A percentile compares a stretch with the other conserved stretches of the same genome.
phyloP scores from a whole-genome alignment of 441 rosid species.

The Pelargonium australe region DNA sequence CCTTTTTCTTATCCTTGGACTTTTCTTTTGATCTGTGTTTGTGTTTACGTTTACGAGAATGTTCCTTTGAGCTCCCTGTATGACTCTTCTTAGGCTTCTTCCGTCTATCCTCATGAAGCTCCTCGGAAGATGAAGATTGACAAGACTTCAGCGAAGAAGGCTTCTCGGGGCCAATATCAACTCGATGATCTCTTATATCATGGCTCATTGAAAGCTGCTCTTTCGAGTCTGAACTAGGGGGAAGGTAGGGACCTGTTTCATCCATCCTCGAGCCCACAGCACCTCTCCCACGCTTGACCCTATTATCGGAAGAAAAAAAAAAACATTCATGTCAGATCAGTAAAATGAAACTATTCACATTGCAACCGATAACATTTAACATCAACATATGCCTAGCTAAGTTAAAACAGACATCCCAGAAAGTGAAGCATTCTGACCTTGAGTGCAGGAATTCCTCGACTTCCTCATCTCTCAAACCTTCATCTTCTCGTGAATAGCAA shows the following conservation, averaged over 20 bases:
- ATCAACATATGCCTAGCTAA: too few relatives aligned
- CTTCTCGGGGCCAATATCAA: slow-evolving; percentile 43
- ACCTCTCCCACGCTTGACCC: slow-evolving; percentile 87
- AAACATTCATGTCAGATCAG: slow-evolving; percentile 1
- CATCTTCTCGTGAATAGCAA: slow-evolving; percentile 30
- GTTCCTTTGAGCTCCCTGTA: too few relatives aligned
- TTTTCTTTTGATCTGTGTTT: too few relatives aligned
- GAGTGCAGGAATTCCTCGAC: slow-evolving; percentile 65
- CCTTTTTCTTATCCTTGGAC: too few relatives aligned
- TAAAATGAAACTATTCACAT: neutral
- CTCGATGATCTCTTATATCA: slow-evolving; percentile 26
- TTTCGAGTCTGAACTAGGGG: slow-evolving; percentile 21
- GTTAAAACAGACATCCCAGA: neutral
- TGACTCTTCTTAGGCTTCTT: too few relatives aligned
- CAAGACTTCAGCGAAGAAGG: slow-evolving; percentile 23
- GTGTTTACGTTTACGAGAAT: slow-evolving; percentile 19
- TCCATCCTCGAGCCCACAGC: slow-evolving; percentile 88
- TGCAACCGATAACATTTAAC: too few relatives aligned
- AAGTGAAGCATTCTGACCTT: slow-evolving; percentile 35
- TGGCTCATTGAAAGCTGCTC: slow-evolving; percentile 21
- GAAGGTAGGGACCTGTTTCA: slow-evolving; percentile 62
- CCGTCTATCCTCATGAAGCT: too few relatives aligned
- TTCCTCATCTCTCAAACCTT: slow-evolving; percentile 67
- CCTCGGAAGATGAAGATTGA: slow-evolving; percentile 22
- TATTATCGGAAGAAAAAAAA: slow-evolving; percentile 22